Conservation (phyloP, 2,329 filamentous ascomycete genomes). For the Mariannaea sp. region DNA sequence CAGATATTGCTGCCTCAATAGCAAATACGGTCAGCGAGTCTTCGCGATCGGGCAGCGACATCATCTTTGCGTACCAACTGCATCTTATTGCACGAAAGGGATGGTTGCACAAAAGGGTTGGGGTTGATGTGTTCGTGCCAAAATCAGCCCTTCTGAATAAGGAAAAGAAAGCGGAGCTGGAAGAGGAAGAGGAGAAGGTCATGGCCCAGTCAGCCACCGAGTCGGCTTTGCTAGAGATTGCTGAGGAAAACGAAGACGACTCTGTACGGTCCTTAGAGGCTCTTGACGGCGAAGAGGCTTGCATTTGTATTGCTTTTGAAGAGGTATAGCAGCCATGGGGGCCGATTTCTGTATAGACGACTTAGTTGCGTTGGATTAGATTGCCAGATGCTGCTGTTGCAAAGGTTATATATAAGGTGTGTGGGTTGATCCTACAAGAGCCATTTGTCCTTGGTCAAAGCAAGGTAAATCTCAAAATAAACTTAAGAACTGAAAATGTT, state of each 20-base stretch:
- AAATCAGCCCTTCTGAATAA: neutral
- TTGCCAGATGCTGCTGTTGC: too few relatives aligned
- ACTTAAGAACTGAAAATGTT: too few relatives aligned
- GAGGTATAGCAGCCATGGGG: too few relatives aligned
- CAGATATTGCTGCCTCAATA: neutral
- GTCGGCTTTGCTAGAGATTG: neutral
- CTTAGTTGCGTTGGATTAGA: too few relatives aligned
- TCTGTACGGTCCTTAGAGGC: neutral
- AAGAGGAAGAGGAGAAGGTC: neutral
- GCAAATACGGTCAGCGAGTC: neutral
- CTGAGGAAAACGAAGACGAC: neutral
- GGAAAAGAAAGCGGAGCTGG: neutral
- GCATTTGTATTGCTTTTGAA: neutral
- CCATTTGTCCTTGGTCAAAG: too few relatives aligned
- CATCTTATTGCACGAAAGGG: neutral
- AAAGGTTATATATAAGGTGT: too few relatives aligned
- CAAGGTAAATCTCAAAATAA: too few relatives aligned
- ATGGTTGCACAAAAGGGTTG: neutral
- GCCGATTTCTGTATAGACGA: too few relatives aligned
- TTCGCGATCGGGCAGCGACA: neutral
- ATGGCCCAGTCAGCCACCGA: neutral
- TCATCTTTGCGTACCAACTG: constrained; percentile 5
- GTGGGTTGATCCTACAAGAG: too few relatives aligned
- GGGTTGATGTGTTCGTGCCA: neutral
- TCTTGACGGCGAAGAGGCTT: neutral